phyloP scores from a whole-genome alignment of 1,139 yeast genomes.

The Nakaseomyces delphensis region DNA sequence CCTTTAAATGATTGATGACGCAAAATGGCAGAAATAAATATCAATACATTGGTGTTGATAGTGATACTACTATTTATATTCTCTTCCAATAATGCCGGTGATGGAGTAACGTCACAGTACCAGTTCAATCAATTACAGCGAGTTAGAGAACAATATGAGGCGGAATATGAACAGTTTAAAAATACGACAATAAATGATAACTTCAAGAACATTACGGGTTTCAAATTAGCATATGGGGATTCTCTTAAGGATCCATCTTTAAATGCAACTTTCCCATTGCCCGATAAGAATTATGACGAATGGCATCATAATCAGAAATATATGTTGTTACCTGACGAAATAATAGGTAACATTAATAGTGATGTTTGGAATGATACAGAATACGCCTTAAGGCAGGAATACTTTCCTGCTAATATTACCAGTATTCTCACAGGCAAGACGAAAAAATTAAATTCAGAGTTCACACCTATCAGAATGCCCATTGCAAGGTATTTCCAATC shows the following conservation, averaged over 20 bases:
- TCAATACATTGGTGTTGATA: slow-evolving; percentile 26
- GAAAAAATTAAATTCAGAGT: slow-evolving; percentile 16
- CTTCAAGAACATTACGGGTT: slow-evolving; percentile 69
- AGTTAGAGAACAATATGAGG: slow-evolving; percentile 18
- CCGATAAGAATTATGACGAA: slow-evolving; percentile 36
- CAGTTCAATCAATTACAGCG: slow-evolving; percentile 27
- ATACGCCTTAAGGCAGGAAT: slow-evolving; percentile 8
- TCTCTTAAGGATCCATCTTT: slow-evolving; percentile 36
- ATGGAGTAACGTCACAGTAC: slow-evolving; percentile 36
- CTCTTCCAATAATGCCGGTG: slow-evolving; percentile 56
- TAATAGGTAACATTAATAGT: slow-evolving; percentile 34
- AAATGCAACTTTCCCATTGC: slow-evolving; percentile 52
- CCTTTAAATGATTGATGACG: background rate
- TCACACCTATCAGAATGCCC: slow-evolving; percentile 25
- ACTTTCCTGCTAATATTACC: slow-evolving; percentile 28
- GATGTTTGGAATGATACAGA: slow-evolving; percentile 20
- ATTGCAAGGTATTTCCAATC: slow-evolving; percentile 27
- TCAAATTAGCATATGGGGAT: slow-evolving; percentile 54
- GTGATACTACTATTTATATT: slow-evolving; percentile 31
- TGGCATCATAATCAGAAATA: slow-evolving; percentile 48
- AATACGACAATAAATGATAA: slow-evolving; percentile 43
- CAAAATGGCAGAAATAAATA: slow-evolving; percentile 26
- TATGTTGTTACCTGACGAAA: slow-evolving; percentile 52
- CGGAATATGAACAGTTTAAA: slow-evolving; percentile 32
- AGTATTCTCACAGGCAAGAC: slow-evolving; percentile 24